These are phyloP conservation scores for Neurospora hispaniola DNA, from an alignment of 495 filamentous ascomycete genomes.

Conservation along the genomic window DNA sequence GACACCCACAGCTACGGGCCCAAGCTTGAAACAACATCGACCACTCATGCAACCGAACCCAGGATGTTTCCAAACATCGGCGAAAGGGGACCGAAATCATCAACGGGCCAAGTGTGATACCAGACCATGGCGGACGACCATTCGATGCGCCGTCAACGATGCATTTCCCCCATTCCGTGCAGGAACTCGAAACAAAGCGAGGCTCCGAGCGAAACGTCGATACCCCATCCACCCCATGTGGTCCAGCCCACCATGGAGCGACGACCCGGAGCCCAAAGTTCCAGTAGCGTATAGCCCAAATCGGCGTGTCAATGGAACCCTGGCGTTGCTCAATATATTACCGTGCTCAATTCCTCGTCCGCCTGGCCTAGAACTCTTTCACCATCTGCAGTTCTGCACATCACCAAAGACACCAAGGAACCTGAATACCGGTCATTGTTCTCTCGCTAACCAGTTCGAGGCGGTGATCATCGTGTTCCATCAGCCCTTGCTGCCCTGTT, in stretches of 20 bases:
- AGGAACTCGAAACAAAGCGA: background rate
- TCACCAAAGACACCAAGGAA: background rate
- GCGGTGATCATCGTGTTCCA: background rate
- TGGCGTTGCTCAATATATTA: background rate
- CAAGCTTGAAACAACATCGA: background rate
- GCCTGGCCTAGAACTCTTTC: background rate
- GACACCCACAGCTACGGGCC: background rate
- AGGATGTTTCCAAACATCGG: background rate
- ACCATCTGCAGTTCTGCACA: background rate
- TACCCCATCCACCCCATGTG: background rate
- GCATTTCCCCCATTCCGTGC: background rate
- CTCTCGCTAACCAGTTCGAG: background rate
- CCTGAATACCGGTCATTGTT: background rate
- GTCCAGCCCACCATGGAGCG: background rate
- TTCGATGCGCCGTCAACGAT: background rate
- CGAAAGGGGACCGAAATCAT: background rate
- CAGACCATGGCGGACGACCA: background rate
- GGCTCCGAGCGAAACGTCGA: background rate
- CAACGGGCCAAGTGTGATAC: background rate
- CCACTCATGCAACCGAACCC: background rate
- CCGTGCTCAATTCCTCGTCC: background rate
- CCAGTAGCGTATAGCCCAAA: background rate
- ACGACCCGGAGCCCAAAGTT: background rate
- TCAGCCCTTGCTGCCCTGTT: background rate
- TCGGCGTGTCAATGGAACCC: background rate